A percentile compares a stretch with the other conserved stretches of the same genome.
Evolutionary conservation across 78 protist genomes (phyloP).

Genomic region (Polysphondylium violaceum): DNA sequence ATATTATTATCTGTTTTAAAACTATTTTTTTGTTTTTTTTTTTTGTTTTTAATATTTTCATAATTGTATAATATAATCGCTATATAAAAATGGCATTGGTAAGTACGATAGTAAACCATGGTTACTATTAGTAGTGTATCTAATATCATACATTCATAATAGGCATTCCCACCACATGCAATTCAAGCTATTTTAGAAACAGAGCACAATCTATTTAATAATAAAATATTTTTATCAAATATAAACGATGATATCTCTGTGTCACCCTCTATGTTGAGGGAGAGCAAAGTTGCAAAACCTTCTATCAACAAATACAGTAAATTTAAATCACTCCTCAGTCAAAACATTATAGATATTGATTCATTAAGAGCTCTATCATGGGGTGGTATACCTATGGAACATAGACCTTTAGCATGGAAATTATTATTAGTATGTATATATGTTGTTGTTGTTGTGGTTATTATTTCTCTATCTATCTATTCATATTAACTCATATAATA

Average conservation of each 20-base stretch:
- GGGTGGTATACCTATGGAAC: slow-evolving; percentile 66
- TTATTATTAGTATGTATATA: slow-evolving; percentile 31
- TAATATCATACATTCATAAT: neutral
- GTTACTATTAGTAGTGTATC: neutral
- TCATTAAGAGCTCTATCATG: slow-evolving; percentile 25
- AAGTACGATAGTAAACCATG: neutral
- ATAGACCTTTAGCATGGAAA: slow-evolving; percentile 67
- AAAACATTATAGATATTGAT: slow-evolving; percentile 36
- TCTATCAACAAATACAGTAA: neutral
- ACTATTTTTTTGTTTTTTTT: no score
- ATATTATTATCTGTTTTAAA: no score
- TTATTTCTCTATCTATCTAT: neutral
- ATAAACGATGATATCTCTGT: neutral
- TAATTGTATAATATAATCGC: no score
- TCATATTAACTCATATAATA: neutral
- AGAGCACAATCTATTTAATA: slow-evolving; percentile 13
- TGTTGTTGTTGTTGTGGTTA: neutral
- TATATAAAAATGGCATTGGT: slow-evolving; percentile 8
- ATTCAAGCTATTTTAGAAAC: slow-evolving; percentile 70
- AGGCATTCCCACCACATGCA: slow-evolving; percentile 84
- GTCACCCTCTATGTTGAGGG: neutral
- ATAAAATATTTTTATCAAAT: neutral
- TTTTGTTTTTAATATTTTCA: no score
- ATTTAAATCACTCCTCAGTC: slow-evolving; percentile 18
- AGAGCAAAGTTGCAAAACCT: neutral